Conservation (phyloP, 805 yeast species). For the Candida tallmaniae region DNA sequence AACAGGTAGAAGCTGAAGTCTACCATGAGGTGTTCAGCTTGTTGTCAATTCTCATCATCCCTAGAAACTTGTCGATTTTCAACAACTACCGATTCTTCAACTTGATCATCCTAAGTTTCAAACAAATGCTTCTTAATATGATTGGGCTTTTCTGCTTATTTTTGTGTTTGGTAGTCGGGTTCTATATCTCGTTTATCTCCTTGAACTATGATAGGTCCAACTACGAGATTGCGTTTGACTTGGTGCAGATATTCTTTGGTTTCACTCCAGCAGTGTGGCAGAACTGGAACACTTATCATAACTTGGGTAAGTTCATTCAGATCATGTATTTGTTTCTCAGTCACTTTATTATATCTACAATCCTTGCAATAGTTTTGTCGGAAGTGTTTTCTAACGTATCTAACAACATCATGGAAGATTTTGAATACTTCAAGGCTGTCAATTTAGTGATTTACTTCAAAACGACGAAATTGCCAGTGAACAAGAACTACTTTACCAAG, state of each 20-base stretch:
- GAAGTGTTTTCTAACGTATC: constrained; percentile 34
- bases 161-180: constrained; percentile 48
- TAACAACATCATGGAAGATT: constrained; percentile 32
- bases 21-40: constrained; percentile 35
- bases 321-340: constrained; percentile 49
- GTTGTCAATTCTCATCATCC: constrained; percentile 46
- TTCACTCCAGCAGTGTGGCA: constrained; percentile 60
- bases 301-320: constrained; percentile 43
- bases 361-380: constrained; percentile 50
- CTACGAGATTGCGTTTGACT: constrained; percentile 44
- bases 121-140: constrained; percentile 48
- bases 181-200: constrained; percentile 50
- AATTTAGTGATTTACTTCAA: constrained; percentile 35
- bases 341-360: constrained; percentile 51
- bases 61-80: constrained; percentile 45
- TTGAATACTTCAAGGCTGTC: constrained; percentile 36
- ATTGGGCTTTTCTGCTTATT: constrained; percentile 46
- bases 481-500: constrained; percentile 25
- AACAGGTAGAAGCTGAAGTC: constrained; percentile 10
- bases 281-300: constrained; percentile 46
- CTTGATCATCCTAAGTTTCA: constrained; percentile 46
- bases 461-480: constrained; percentile 16
- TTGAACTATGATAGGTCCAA: constrained; percentile 40
- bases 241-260: constrained; percentile 51
- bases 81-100: constrained; percentile 51